phyloP scores from a whole-genome alignment of 371 early-diverging fungal genomes.

The Thermomucor indicae-seudaticae region DNA sequence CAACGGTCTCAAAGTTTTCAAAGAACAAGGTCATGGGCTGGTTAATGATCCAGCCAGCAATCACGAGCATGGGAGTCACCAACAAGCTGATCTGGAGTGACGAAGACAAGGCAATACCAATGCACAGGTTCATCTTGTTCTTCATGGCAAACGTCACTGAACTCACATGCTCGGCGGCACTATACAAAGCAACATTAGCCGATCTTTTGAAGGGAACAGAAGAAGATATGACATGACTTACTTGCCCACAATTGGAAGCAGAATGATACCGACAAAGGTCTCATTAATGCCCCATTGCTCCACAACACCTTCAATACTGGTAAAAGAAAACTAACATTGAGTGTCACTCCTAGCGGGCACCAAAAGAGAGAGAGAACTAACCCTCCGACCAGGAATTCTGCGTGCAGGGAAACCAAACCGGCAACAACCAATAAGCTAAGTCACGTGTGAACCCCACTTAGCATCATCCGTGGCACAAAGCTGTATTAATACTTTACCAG shows the following conservation, averaged over 20 bases:
- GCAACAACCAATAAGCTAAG: slow-evolving; percentile 44
- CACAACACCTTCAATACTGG: slow-evolving; percentile 76
- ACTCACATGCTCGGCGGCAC: slow-evolving; percentile 65
- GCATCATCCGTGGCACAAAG: neutral
- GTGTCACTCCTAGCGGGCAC: neutral
- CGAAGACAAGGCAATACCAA: slow-evolving; percentile 85
- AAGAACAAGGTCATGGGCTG: slow-evolving; percentile 80
- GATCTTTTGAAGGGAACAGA: neutral
- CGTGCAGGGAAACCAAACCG: slow-evolving; percentile 67
- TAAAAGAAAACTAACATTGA: neutral
- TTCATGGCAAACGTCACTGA: slow-evolving; percentile 81
- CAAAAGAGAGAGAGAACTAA: slow-evolving; percentile 17
- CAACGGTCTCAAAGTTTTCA: slow-evolving; percentile 74
- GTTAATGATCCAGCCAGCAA: slow-evolving; percentile 82
- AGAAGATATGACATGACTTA: slow-evolving; percentile 12
- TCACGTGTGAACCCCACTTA: neutral
- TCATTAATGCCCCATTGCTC: slow-evolving; percentile 58
- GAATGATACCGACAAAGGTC: slow-evolving; percentile 84
- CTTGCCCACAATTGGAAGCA: slow-evolving; percentile 82
- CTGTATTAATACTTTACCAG: slow-evolving; percentile 15
- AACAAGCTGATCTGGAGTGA: slow-evolving; percentile 87
- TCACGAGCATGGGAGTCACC: slow-evolving; percentile 80
- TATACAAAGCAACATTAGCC: slow-evolving; percentile 23
- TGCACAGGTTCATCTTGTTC: slow-evolving; percentile 87
- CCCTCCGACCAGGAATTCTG: slow-evolving; percentile 76